phyloP scores from a whole-genome alignment of 768 basidiomycete species.

The Pholiota molesta region DNA sequence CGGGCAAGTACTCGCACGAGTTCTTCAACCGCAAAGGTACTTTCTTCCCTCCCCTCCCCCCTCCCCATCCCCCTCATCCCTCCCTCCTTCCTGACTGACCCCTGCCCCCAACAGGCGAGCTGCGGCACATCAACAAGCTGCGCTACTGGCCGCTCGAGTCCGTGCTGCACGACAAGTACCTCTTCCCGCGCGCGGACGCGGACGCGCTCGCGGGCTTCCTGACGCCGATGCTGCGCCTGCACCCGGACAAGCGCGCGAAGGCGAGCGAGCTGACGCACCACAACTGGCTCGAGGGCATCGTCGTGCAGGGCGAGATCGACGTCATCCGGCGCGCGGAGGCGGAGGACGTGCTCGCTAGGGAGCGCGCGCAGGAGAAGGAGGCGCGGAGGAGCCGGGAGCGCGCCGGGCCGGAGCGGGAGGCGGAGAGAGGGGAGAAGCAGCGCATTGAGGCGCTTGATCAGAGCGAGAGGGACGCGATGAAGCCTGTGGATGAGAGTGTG shows the following conservation, averaged over 20 bases:
- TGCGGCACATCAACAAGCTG: conserved; percentile 92
- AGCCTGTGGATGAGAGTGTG: conserved; percentile 66
- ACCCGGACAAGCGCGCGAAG: conserved; percentile 86
- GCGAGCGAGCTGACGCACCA: conserved; percentile 88
- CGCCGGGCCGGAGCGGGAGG: conserved; percentile 4
- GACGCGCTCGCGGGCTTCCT: conserved; percentile 82
- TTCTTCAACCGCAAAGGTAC: conserved; percentile 96
- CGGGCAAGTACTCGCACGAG: conserved; percentile 91
- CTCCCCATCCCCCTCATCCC: too few relatives aligned
- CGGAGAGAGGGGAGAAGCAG: conserved; percentile 12
- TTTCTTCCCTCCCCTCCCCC: conserved; percentile 19
- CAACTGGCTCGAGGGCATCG: conserved; percentile 81
- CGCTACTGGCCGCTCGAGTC: conserved; percentile 87
- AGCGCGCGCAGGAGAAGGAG: conserved; percentile 22
- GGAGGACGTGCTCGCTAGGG: conserved; percentile 44
- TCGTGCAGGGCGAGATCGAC: conserved; percentile 91
- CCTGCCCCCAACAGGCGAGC: too few relatives aligned
- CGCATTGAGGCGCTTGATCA: conserved; percentile 43
- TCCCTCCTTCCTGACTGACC: too few relatives aligned
- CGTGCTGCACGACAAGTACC: conserved; percentile 93
- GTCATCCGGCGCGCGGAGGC: conserved; percentile 64
- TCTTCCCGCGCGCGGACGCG: conserved; percentile 84
- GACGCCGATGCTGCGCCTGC: conserved; percentile 86
- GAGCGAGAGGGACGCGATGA: conserved; percentile 61
- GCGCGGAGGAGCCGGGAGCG: conserved; percentile 48